Base-by-base conservation (phyloP, 768 basidiomycete species). In the Suillus tomentosus region DNA sequence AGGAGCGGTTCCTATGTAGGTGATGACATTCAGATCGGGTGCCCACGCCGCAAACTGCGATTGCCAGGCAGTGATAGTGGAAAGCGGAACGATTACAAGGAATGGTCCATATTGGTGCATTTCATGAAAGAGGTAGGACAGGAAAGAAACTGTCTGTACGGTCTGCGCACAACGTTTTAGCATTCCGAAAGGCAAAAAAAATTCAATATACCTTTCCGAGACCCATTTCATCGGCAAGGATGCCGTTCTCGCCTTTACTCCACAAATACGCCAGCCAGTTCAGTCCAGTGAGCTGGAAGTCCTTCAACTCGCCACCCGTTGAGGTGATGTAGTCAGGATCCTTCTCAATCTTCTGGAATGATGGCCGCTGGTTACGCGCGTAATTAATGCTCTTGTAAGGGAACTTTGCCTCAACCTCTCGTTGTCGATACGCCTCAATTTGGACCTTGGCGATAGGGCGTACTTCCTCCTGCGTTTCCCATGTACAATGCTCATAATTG, bases 201-300 rank as follows among this genome's bases (percentile, higher is more conserved):
- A 11, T n/a, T 68, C 27, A 39, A 34, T 34, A 22, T 66, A 91
- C 85, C 87, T 99, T 99, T 61, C 97, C 97, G 31, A 99, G 90
- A 74, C 97, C 97, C 97, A 99, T 99, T 84, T 99, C 97, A 72
- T 99, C 97, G 1, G 97, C 97, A 42, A 99, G 80, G 64, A 99
- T 97, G 22, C 97, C 97, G 73, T 99, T 99, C 70, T 96, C 91
- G 10, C 93, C 93, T 69, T 94, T 88, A 68, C 85, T 88, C 97
- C 97, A 99, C 17, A 96, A 80, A 76, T 96, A 99, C 5, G 94
- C 91, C n/a, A 99, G 83, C 97, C 97, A 99, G 73, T 99, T 99
- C 67, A 99, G 82, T 27, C 97, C 97, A 3, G 95, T 97, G 47
- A 99, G 82, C 80, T 99, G 97, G 81, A 99, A 99, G 71, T 99